Base-by-base conservation (phyloP, 441 rosid genomes). In the Biscutella laevigata region DNA sequence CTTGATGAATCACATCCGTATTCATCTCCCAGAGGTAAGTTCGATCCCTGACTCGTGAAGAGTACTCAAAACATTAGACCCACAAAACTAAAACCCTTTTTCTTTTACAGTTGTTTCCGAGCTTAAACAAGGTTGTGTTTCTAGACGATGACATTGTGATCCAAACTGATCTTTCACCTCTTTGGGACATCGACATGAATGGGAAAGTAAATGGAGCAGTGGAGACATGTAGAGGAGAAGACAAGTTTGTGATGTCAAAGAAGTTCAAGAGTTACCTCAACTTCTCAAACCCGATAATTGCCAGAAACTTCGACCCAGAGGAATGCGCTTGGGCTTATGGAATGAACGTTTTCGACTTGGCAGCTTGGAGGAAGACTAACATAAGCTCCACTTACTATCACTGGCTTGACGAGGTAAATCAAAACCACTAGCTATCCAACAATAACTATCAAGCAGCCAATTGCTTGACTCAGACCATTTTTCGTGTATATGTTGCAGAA, bases 251-350 rank as follows among this genome's bases (percentile, higher is more conserved):
- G 17, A 83, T 86, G 92, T 86, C 96, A 1, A 92, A 88, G 77
- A 66, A 72, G 54, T 69, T 86, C 33, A 86, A 88, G 74, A 88
- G 82, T 75, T 88, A 88, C 57, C 71, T 92, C 60, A 92, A 92
- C 67, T 92, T 92, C 74, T 86, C 99, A 6, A 87, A 92, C 54
- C 95, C 99, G 0, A 55, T 64, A 52, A 86, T 88, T 15, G 51
- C 80, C 1, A 63, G 54, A 29, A 76, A 73, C 70, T 92, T 88
- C 27, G 62, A 88, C 17, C 94, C 94, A 2, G 56, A 79, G 14
- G 86, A 84, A 62, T 92, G 99, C 33, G 99, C 95, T 16, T 88
- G 96, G 96, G 97, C 95, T 24, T 88, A 88, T 52, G 99, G 96
- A 51, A 86, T 92, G 96, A 92, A 92, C 54, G 66, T 92, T 34